Conservation (phyloP, 139 green algal species). For the Pleodorina starrii region DNA sequence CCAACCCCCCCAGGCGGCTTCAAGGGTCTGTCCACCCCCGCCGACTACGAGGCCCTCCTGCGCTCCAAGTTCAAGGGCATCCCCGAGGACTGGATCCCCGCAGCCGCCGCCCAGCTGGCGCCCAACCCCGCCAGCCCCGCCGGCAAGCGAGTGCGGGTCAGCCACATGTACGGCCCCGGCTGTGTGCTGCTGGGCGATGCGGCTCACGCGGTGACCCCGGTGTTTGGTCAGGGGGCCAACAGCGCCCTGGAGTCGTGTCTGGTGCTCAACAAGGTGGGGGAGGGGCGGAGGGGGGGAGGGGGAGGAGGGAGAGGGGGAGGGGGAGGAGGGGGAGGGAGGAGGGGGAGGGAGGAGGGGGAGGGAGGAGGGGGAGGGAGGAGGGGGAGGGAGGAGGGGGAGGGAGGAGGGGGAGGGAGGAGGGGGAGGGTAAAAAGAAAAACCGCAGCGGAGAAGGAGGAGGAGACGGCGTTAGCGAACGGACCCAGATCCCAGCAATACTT, state of each 20-base stretch:
- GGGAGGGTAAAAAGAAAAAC: no score
- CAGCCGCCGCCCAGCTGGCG: slow-evolving; percentile 45
- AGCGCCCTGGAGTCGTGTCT: slow-evolving; percentile 68
- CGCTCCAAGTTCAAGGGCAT: slow-evolving; percentile 55
- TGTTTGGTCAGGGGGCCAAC: slow-evolving; percentile 77
- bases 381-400: no score
- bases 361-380: no score
- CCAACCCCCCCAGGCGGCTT: slow-evolving; percentile 16
- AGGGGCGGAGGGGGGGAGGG: neutral
- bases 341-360: no score
- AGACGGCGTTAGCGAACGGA: no score
- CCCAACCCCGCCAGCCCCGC: slow-evolving; percentile 42
- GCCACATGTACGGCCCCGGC: slow-evolving; percentile 37
- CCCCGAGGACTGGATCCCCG: slow-evolving; percentile 59
- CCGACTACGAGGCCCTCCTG: slow-evolving; percentile 67
- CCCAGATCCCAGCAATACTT: no score
- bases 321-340: neutral
- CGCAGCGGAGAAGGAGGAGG: no score
- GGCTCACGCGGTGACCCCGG: slow-evolving; percentile 74
- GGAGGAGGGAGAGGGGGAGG: neutral
- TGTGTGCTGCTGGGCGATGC: slow-evolving; percentile 75
- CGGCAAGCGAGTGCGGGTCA: slow-evolving; percentile 48
- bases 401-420: no score
- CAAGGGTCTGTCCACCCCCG: slow-evolving; percentile 45
- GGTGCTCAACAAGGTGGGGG: slow-evolving; percentile 58